phyloP scores from a whole-genome alignment of 2,329 filamentous ascomycete species.

The Aureobasidium vineae region DNA sequence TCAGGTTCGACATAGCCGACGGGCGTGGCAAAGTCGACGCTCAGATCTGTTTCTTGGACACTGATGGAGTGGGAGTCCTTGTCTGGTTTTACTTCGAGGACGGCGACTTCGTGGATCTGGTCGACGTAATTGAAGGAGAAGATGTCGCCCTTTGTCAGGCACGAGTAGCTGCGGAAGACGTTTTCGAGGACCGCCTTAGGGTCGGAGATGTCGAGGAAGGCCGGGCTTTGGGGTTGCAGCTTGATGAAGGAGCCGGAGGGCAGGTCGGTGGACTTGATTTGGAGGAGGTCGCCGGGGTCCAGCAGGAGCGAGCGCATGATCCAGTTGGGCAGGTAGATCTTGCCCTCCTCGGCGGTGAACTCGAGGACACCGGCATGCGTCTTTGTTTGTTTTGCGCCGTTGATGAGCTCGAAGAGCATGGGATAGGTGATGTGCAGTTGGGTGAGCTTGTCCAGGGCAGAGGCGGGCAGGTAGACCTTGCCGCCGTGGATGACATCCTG shows the following conservation, averaged over 20 bases:
- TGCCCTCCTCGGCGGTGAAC: conserved; percentile 95
- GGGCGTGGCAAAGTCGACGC: conserved; percentile 92
- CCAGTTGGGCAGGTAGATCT: conserved; percentile 95
- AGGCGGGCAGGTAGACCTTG: conserved; percentile 97
- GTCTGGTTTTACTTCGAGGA: conserved; percentile 88
- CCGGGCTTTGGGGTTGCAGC: conserved; percentile 87
- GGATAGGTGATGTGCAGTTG: conserved; percentile 95
- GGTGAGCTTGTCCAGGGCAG: conserved; percentile 93
- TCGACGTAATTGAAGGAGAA: conserved; percentile 99
- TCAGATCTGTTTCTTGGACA: conserved; percentile 93
- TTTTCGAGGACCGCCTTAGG: conserved; percentile 97
- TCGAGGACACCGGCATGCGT: conserved; percentile 95
- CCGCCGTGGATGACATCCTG: conserved; percentile 92
- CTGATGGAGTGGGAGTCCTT: conserved; percentile 77
- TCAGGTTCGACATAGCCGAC: conserved; percentile 92
- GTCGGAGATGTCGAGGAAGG: conserved; percentile 95
- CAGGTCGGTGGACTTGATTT: conserved; percentile 92
- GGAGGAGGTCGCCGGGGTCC: conserved; percentile 89
- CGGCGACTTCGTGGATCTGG: conserved; percentile 86
- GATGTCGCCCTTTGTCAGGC: conserved; percentile 86
- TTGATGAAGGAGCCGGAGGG: conserved; percentile 92
- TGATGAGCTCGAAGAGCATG: conserved; percentile 93
- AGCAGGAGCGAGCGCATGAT: conserved; percentile 91
- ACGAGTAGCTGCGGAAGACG: conserved; percentile 93
- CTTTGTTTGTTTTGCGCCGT: conserved; percentile 73